Conservation (phyloP, 257 asterid species). For the Nicotiana obtusifolia region DNA sequence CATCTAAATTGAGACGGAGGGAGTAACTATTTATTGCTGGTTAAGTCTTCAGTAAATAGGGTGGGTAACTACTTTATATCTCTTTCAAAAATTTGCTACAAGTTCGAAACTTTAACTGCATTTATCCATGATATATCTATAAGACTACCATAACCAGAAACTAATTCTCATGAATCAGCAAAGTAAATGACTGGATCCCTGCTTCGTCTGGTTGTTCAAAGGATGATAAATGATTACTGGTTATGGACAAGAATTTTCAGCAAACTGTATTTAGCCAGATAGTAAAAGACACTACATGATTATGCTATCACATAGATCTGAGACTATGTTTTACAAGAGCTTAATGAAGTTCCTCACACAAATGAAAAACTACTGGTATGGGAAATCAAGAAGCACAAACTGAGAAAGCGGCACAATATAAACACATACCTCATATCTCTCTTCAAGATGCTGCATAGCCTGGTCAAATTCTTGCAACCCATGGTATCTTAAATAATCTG, state of each 20-base stretch:
- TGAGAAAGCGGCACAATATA: slow-evolving; percentile 9
- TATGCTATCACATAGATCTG: neutral
- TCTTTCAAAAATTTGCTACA: neutral
- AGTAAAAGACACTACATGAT: neutral
- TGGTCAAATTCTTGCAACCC: slow-evolving; percentile 95
- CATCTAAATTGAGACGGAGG: no score
- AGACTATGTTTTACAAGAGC: neutral
- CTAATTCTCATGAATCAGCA: neutral
- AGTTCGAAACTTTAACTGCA: neutral
- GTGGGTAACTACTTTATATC: neutral
- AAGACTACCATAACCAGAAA: neutral
- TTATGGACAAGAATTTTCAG: neutral
- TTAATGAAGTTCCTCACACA: neutral
- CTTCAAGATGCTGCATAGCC: slow-evolving; percentile 97
- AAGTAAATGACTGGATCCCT: neutral
- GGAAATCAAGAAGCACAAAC: slow-evolving; percentile 3
- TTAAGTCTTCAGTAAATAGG: neutral
- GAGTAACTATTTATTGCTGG: neutral
- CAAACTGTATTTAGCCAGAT: neutral
- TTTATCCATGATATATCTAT: neutral
- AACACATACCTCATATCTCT: slow-evolving; percentile 63
- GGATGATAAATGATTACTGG: neutral
- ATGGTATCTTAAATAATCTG: slow-evolving; percentile 59
- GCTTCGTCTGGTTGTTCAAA: neutral
- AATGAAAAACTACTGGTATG: neutral